Evolutionary conservation across 495 filamentous ascomycete genomes (phyloP), one percentile per base, ranked within the genome.

Genomic region (Neurospora cerealis): DNA sequence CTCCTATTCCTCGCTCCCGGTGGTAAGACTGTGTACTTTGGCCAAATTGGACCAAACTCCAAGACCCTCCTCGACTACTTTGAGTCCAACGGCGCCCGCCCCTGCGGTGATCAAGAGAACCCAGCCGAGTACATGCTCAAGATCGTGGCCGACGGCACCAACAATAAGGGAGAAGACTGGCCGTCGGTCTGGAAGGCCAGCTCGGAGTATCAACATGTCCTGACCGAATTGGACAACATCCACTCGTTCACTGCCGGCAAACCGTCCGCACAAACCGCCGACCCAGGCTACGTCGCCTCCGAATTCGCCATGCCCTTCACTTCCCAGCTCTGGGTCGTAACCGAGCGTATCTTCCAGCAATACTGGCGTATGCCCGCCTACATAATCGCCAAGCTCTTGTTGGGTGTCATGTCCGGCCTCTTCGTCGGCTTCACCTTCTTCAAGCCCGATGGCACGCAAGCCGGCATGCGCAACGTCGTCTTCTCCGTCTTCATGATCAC

Each of bases 91-190:
- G 93, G 93, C 38, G 89, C 89, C 5, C 83, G 24, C 87, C 93
- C 80, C 10, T 95, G 93, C 76, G 88, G 88, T 8, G 77, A 76
- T 0, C 88, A 90, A 17, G 91, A 89, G 42, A 96, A 90, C 77
- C 84, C 84, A n/a, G 93, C 93, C 5, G 93, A 97, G 82, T 97
- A 91, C 89, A 95, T 96, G 91, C 86, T 96, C 48, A 92, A 95
- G 78, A 89, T 92, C 37, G 93, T 93, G 77, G 93, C 92, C 70
- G 80, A 87, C 83, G 91, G 91, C 41, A 60, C 72, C 40, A 79
- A 79, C 76, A 48, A 69, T 75, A 74, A 88, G 21, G 87, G 91
- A 48, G 87, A 90, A 72, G 93, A 97, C 75, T 97, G 94, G 94
- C 87, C 88, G 41, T 84, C 90, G 39, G 86, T 90, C 11, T 97